phyloP scores from a whole-genome alignment of 345 rosid genomes.

The Cardiospermum halicacabum region DNA sequence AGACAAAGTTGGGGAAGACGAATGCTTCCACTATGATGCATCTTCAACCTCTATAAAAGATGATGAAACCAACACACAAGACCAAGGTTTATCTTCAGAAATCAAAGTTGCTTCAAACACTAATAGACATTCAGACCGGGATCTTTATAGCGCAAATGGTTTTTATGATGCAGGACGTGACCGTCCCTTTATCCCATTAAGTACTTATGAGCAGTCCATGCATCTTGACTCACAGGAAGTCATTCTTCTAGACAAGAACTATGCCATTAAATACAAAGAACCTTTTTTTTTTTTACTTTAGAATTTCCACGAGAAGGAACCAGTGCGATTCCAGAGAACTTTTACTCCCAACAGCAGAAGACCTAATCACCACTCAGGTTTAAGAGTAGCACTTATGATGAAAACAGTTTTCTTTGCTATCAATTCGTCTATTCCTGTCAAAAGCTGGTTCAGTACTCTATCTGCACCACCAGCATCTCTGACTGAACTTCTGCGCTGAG shows the following conservation, averaged over 20 bases:
- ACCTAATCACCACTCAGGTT: too few species aligned
- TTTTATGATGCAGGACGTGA: conserved; percentile 99
- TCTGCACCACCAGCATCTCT: conserved; percentile 24
- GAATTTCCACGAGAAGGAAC: too few species aligned
- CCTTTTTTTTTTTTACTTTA: too few species aligned
- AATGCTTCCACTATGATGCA: conserved; percentile 29
- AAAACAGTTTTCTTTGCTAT: conserved; percentile 12
- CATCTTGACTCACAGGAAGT: conserved; percentile 89
- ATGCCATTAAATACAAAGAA: too few species aligned
- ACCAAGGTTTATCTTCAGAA: conserved; percentile 44
- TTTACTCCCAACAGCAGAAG: too few species aligned
- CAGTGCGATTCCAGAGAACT: too few species aligned
- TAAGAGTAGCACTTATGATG: conserved; percentile 6
- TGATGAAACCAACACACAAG: conserved; percentile 30
- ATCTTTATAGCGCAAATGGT: conserved; percentile 86
- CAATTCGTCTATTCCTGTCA: conserved; percentile 14
- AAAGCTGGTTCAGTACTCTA: conserved; percentile 19
- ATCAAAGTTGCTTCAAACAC: conserved; percentile 36
- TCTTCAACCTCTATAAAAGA: conserved; percentile 32
- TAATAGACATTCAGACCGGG: conserved; percentile 70
- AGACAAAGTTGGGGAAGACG: conserved; percentile 26
- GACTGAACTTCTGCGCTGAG: conserved; percentile 15
- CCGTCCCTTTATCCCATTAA: conserved; percentile 71
- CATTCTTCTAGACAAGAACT: conserved; percentile 96
- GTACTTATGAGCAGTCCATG: conserved; percentile 51